phyloP scores from a whole-genome alignment of 306 rosid species.

The Citrullus colocynthis region DNA sequence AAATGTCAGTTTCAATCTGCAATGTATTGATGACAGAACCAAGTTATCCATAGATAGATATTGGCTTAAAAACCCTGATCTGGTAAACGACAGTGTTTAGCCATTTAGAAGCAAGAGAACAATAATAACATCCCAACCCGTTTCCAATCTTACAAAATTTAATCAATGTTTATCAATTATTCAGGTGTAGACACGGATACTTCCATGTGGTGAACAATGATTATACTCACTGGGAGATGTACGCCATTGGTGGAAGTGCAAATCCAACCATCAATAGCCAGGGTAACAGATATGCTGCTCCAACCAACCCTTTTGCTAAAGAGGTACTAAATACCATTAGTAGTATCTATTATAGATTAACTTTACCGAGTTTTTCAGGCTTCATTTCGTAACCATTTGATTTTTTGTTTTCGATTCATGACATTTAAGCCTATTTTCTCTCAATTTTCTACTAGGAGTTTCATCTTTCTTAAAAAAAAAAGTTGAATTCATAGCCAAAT shows the following conservation, averaged over 20 bases:
- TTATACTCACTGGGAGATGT: slow-evolving; percentile 99
- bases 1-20: not conserved
- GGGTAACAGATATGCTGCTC: slow-evolving; percentile 94
- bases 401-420: too few relatives aligned
- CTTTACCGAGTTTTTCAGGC: too few relatives aligned
- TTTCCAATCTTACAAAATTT: not conserved
- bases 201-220: slow-evolving; percentile 99
- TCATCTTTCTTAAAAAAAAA: too few relatives aligned
- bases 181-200: slow-evolving; percentile 95
- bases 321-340: slow-evolving; percentile 39
- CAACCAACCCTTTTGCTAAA: slow-evolving; percentile 69
- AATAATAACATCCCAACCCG: not conserved
- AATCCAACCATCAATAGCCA: slow-evolving; percentile 94
- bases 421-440: too few relatives aligned
- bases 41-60: not conserved
- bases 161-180: slow-evolving; percentile 9
- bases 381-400: too few relatives aligned
- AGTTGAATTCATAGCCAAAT: too few relatives aligned
- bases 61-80: not conserved
- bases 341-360: too few relatives aligned
- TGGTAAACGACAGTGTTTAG: not conserved
- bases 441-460: too few relatives aligned
- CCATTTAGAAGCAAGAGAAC: not conserved
- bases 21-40: not conserved
- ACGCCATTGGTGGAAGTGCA: slow-evolving; percentile 97